Conservation (phyloP, 257 asterid genomes). For the Oldenlandia corymbosa region DNA sequence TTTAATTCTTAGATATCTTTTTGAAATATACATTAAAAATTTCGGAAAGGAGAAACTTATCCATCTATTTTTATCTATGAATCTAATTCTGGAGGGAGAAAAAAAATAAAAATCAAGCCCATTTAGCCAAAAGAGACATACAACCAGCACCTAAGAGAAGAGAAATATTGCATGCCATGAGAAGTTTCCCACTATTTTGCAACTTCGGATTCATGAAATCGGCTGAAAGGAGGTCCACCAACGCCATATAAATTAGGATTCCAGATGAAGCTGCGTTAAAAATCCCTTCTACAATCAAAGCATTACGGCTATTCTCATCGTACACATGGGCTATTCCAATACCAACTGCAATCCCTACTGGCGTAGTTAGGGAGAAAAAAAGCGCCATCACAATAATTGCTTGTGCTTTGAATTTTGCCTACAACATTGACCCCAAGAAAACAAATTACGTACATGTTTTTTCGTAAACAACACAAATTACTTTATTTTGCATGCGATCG, state of each 20-base stretch:
- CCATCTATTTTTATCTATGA: too few relatives aligned
- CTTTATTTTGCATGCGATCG: too few relatives aligned
- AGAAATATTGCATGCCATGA: neutral
- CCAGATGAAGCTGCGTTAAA: slow-evolving; percentile 29
- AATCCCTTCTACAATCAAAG: slow-evolving; percentile 22
- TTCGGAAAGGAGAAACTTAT: too few relatives aligned
- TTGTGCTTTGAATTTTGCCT: slow-evolving; percentile 20
- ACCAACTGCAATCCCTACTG: slow-evolving; percentile 24
- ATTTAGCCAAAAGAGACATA: slow-evolving; percentile 1
- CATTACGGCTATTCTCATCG: slow-evolving; percentile 7
- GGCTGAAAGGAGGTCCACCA: slow-evolving; percentile 20
- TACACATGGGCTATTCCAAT: slow-evolving; percentile 17
- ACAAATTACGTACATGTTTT: too few relatives aligned
- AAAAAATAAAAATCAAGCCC: slow-evolving; percentile 30
- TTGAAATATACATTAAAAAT: too few relatives aligned
- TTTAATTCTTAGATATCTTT: too few relatives aligned
- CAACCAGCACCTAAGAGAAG: slow-evolving; percentile 2
- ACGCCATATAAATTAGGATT: slow-evolving; percentile 26
- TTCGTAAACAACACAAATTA: too few relatives aligned
- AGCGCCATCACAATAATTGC: slow-evolving; percentile 16
- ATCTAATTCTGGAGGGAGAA: too few relatives aligned
- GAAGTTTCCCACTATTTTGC: slow-evolving; percentile 16
- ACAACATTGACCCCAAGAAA: neutral
- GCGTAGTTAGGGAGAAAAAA: slow-evolving; percentile 25
- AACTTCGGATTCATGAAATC: slow-evolving; percentile 25